A percentile compares a stretch with the other conserved stretches of the same genome.
Conservation (phyloP, 345 rosid genomes). For the Corchorus capsularis region DNA sequence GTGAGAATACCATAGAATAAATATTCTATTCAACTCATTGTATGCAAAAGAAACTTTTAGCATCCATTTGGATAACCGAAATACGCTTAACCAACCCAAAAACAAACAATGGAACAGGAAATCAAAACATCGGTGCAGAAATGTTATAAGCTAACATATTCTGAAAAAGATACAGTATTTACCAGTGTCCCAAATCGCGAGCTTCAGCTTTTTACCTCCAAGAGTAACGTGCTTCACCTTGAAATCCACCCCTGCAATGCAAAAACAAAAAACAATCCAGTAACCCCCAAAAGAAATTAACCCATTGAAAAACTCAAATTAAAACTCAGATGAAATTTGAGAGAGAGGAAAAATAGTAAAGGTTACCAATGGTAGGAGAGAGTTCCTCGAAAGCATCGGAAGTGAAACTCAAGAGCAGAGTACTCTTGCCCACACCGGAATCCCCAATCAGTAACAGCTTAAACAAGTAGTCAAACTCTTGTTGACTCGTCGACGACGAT, state of each 20-base stretch:
- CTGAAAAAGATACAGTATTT: slow-evolving; percentile 1
- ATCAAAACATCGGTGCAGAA: too few species aligned
- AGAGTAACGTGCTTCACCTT: slow-evolving; percentile 76
- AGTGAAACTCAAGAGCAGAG: slow-evolving; percentile 74
- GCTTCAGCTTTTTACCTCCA: slow-evolving; percentile 87
- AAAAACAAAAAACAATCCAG: not conserved
- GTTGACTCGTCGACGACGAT: slow-evolving; percentile 59
- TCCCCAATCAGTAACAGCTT: slow-evolving; percentile 76
- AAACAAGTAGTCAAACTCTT: slow-evolving; percentile 76
- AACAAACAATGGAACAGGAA: not conserved
- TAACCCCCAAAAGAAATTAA: slow-evolving; percentile 11
- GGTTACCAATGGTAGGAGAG: slow-evolving; percentile 70
- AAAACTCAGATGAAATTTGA: not conserved
- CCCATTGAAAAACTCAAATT: too few species aligned
- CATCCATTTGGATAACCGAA: not conserved
- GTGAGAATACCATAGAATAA: slow-evolving; percentile 4
- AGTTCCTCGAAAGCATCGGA: slow-evolving; percentile 72
- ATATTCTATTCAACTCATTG: slow-evolving; percentile 5
- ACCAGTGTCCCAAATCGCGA: slow-evolving; percentile 99
- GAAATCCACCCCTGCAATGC: slow-evolving; percentile 93
- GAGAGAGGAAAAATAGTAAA: not conserved
- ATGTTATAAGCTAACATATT: too few species aligned
- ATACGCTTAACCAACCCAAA: too few species aligned
- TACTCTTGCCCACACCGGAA: slow-evolving; percentile 88
- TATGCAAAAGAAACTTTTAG: not conserved